These are phyloP conservation scores for Aegilops longissima DNA, from an alignment of 176 grass and related monocot species.

Conservation along the genomic window DNA sequence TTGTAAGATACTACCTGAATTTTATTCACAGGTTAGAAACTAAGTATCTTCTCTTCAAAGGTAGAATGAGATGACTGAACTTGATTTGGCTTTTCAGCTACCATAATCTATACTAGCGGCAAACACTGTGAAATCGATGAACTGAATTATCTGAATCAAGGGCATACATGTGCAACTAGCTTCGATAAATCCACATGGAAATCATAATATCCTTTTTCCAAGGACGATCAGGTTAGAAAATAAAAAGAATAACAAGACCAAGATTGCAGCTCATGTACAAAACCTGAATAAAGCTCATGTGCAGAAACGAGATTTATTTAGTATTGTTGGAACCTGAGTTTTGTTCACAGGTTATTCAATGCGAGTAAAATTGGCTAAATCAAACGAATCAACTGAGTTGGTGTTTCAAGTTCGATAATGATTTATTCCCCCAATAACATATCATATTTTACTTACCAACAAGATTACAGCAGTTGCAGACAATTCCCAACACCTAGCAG, in stretches of 20 bases:
- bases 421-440: no score
- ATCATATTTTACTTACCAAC: no score
- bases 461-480: background rate
- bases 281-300: background rate
- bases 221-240: no score
- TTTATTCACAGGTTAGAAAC: background rate
- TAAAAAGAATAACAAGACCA: no score
- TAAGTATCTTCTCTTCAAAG: background rate
- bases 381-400: no score
- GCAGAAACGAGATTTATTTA: background rate
- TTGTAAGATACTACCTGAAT: background rate
- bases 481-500: background rate
- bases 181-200: background rate
- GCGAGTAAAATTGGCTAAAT: no score
- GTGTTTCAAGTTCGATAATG: no score
- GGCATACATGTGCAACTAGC: no score
- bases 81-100: background rate
- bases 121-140: no score
- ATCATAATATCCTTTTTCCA: background rate
- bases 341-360: no score
- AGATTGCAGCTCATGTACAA: background rate
- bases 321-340: no score
- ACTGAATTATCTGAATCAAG: background rate
- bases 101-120: background rate
- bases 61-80: background rate